These are phyloP conservation scores for Aspergillus jensenii DNA, from an alignment of 2,329 filamentous ascomycete species.

Conservation along the genomic window DNA sequence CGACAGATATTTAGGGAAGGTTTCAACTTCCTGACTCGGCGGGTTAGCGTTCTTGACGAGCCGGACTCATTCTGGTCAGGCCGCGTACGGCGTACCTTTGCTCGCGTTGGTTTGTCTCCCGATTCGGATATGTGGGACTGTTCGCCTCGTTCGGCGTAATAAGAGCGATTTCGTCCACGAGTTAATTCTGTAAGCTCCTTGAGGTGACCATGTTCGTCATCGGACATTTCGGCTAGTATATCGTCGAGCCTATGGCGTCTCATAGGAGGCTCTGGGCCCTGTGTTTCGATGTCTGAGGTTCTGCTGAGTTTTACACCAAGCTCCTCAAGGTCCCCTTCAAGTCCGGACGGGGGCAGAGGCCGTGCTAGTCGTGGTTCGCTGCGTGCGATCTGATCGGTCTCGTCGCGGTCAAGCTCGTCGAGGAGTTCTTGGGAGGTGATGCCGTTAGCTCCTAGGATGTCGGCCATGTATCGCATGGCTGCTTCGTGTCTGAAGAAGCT, in stretches of 20 bases:
- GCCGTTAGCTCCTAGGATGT: slow-evolving; percentile 71
- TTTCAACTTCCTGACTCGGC: slow-evolving; percentile 21
- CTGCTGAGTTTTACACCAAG: slow-evolving; percentile 29
- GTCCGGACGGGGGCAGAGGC: slow-evolving; percentile 26
- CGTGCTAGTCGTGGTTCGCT: slow-evolving; percentile 16
- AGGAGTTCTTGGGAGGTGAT: slow-evolving; percentile 62
- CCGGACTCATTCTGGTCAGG: slow-evolving; percentile 17
- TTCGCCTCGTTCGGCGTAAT: slow-evolving; percentile 8
- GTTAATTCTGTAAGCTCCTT: slow-evolving; percentile 19
- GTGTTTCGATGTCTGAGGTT: slow-evolving; percentile 9
- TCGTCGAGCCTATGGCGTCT: slow-evolving; percentile 15
- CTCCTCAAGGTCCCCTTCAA: slow-evolving; percentile 37
- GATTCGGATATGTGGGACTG: neutral
- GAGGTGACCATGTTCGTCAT: slow-evolving; percentile 20
- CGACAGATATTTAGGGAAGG: slow-evolving; percentile 34
- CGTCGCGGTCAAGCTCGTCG: slow-evolving; percentile 43
- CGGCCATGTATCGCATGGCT: slow-evolving; percentile 69
- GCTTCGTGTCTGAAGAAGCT: slow-evolving; percentile 66
- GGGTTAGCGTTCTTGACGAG: slow-evolving; percentile 17
- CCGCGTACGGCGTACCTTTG: slow-evolving; percentile 27
- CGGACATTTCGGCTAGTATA: slow-evolving; percentile 12
- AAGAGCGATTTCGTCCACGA: slow-evolving; percentile 16
- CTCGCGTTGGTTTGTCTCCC: slow-evolving; percentile 23
- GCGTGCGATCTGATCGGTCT: slow-evolving; percentile 39
- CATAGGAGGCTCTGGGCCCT: slow-evolving; percentile 7